Conservation (phyloP, 2,329 filamentous ascomycete genomes). For the Phoma sp. region DNA sequence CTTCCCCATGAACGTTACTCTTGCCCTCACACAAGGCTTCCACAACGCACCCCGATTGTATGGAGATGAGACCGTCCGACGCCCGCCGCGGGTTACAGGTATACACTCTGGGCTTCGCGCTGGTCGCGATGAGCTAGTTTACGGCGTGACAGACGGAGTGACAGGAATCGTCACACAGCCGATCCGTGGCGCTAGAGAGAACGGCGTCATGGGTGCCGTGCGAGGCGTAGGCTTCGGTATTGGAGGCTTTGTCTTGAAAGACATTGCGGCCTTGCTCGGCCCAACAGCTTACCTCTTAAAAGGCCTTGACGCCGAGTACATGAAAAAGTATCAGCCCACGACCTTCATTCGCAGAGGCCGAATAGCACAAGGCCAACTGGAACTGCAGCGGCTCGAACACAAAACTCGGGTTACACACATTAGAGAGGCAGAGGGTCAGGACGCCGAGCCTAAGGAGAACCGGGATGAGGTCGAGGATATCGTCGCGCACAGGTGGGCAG, state of each 20-base stretch:
- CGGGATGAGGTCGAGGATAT: constrained; percentile 41
- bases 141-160: constrained; percentile 70
- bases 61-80: constrained; percentile 72
- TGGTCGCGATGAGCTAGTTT: constrained; percentile 66
- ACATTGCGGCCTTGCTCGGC: constrained; percentile 66
- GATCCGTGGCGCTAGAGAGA: constrained; percentile 61
- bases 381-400: constrained; percentile 31
- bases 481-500: constrained; percentile 33
- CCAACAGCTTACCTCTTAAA: constrained; percentile 69
- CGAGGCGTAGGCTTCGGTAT: constrained; percentile 66
- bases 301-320: constrained; percentile 66
- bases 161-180: constrained; percentile 69
- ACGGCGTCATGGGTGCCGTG: constrained; percentile 61
- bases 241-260: constrained; percentile 69
- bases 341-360: constrained; percentile 63
- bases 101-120: constrained; percentile 67
- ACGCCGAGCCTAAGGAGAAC: constrained; percentile 20
- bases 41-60: constrained; percentile 75
- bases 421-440: constrained; percentile 14
- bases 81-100: constrained; percentile 68
- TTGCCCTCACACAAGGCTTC: constrained; percentile 71
- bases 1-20: constrained; percentile 66
- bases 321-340: constrained; percentile 61
- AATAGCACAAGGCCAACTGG: constrained; percentile 61
- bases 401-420: constrained; percentile 12